Percentiles rank a stretch among this genome's conserved stretches.
Conservation (phyloP, 495 filamentous ascomycete species). For the Penicillium subrubescens region DNA sequence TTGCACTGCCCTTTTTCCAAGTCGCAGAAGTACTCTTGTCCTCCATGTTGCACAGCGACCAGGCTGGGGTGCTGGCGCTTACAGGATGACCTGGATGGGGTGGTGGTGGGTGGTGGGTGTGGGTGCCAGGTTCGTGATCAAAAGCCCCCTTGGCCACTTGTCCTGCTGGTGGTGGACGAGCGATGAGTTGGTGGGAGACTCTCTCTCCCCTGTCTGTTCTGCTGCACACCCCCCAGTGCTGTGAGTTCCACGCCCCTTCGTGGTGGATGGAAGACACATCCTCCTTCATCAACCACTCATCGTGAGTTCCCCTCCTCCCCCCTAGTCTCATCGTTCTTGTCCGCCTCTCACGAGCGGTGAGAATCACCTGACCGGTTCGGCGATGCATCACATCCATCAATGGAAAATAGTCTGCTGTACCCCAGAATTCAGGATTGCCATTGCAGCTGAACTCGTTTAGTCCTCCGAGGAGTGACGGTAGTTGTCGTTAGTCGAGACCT, state of each 20-base stretch:
- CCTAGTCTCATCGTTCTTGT: not conserved
- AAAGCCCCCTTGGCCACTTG: not conserved
- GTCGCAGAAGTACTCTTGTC: not conserved
- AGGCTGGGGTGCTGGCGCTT: constrained; percentile 3
- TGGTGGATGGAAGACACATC: too few species aligned
- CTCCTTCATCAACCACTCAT: not conserved
- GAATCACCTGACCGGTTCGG: constrained; percentile 18
- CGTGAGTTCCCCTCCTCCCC: not conserved
- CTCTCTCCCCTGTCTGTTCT: not conserved
- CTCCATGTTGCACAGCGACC: not conserved
- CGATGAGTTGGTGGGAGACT: not conserved
- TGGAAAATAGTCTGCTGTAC: constrained; percentile 7
- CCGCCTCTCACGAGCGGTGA: constrained; percentile 1
- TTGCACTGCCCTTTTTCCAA: not conserved
- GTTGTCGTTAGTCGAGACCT: not conserved
- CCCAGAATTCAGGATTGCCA: constrained; percentile 13
- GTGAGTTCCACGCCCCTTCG: not conserved
- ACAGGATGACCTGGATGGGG: not conserved
- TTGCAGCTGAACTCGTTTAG: constrained; percentile 7
- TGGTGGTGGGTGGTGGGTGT: too few species aligned
- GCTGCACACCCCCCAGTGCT: not conserved
- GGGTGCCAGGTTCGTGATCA: not conserved
- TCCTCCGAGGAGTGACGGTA: not conserved
- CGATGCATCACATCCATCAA: constrained; percentile 9
- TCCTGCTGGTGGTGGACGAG: not conserved